These are phyloP conservation scores for Daldinia decipiens DNA, from an alignment of 495 filamentous ascomycete genomes.

Conservation along the genomic window DNA sequence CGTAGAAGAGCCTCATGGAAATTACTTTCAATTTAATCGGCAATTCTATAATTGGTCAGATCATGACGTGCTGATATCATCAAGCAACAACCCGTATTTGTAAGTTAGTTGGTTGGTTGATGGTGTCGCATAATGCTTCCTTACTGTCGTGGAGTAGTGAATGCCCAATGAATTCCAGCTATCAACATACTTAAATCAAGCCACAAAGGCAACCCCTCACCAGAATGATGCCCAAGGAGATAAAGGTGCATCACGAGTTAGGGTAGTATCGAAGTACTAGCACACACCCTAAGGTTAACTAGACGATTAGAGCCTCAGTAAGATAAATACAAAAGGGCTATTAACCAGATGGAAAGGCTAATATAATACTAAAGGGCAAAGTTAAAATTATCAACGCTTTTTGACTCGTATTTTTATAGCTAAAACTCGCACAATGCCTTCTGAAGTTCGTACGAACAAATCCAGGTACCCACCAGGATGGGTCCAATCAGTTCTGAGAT, in stretches of 20 bases:
- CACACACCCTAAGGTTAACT: neutral
- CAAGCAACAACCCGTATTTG: neutral
- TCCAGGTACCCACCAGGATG: neutral
- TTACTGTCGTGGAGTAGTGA: neutral
- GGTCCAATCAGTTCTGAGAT: slow-evolving; percentile 17
- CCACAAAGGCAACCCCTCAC: slow-evolving; percentile 18
- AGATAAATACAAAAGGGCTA: neutral
- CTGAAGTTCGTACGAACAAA: neutral
- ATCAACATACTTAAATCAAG: slow-evolving; percentile 4
- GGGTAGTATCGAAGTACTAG: slow-evolving; percentile 10
- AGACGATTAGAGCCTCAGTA: neutral
- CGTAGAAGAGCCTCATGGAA: slow-evolving; percentile 23
- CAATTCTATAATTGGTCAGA: slow-evolving; percentile 20
- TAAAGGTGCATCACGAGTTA: slow-evolving; percentile 2
- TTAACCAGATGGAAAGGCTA: neutral
- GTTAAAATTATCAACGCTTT: neutral
- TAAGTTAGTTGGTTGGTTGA: slow-evolving; percentile 21
- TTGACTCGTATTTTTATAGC: neutral
- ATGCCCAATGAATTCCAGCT: slow-evolving; percentile 15
- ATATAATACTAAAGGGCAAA: neutral
- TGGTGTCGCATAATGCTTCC: neutral
- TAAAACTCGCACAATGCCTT: neutral
- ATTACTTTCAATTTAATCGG: neutral
- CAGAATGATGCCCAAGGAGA: neutral
- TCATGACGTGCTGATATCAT: slow-evolving; percentile 19